A percentile compares a stretch with the other conserved stretches of the same genome.
phyloP scores from a whole-genome alignment of 78 protist species.

The Polysphondylium violaceum region DNA sequence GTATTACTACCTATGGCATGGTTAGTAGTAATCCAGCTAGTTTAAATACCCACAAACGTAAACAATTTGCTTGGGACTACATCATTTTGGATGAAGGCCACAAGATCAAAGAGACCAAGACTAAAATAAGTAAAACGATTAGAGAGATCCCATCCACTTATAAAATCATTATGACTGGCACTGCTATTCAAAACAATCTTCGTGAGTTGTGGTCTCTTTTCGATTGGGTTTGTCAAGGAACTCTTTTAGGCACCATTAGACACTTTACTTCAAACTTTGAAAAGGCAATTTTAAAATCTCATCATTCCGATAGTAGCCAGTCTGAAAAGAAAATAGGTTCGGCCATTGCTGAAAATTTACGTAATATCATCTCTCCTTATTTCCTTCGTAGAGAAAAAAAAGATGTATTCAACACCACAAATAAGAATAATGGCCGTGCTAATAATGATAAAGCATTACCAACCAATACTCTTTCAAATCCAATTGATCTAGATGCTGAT shows the following conservation, averaged over 20 bases:
- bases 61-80: slow-evolving; percentile 67
- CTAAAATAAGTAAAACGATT: slow-evolving; percentile 55
- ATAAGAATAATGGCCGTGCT: not conserved
- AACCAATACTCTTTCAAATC: not conserved
- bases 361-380: slow-evolving; percentile 77
- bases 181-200: slow-evolving; percentile 91
- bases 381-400: slow-evolving; percentile 89
- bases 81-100: slow-evolving; percentile 70
- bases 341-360: slow-evolving; percentile 66
- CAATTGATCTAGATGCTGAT: not conserved
- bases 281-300: slow-evolving; percentile 47
- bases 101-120: slow-evolving; percentile 67
- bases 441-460: not conserved
- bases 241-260: slow-evolving; percentile 72
- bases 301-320: slow-evolving; percentile 11
- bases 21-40: slow-evolving; percentile 12
- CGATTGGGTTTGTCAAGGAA: slow-evolving; percentile 72
- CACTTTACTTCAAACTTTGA: slow-evolving; percentile 26
- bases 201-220: slow-evolving; percentile 90
- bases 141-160: slow-evolving; percentile 28
- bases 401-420: slow-evolving; percentile 34
- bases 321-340: slow-evolving; percentile 35
- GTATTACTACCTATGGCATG: slow-evolving; percentile 85
- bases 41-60: not conserved
- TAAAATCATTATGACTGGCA: slow-evolving; percentile 88